Evolutionary conservation across 2,329 filamentous ascomycete species (phyloP), one percentile per base, ranked within the genome.

Genomic region (Talaromyces amestolkiae): DNA sequence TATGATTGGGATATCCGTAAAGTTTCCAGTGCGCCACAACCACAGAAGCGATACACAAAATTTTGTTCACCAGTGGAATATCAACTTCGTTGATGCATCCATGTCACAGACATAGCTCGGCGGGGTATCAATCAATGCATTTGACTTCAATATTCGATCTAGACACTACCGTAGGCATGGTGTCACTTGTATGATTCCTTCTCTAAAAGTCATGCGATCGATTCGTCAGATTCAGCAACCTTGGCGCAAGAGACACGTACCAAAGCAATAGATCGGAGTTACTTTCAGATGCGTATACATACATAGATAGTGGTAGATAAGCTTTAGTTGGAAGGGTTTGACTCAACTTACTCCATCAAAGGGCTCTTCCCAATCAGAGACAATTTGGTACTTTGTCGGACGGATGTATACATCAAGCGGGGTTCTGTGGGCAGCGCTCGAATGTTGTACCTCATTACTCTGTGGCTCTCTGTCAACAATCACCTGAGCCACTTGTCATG

Each of bases 381-480:
- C n/a, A 9, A 27, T 49, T 49, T 17, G 45, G 11, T 49, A 17
- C 45, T 15, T 27, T 24, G 22, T 11, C 6, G 51, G 49, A 13
- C 53, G 53, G 53, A 56, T 37, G 53, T 39, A 39, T 37, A 39
- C 53, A 56, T 39, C 53, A 56, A 37, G 51, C 51, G 51, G 53
- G 53, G 53, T 56, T 56, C 31, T 22, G 24, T 31, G 15, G 13
- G 22, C 24, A n/a, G 45, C 22, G 6, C 43, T 47, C 4, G 43
- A 47, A 47, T 22, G 43, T 47, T 51, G 47, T 53, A 33, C 24
- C 15, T 33, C 24, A 31, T 53, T n/a, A 53, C 27, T 31, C 49
- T 22, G 51, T 22, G 17, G 31, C 51, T 37, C 51, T 22, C 51
- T 35, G 51, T 31, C 31, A 37, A 19, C 51, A 56, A 37, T 56